Evolutionary conservation across 768 basidiomycete species (phyloP).

Genomic region (Collybia sp.): DNA sequence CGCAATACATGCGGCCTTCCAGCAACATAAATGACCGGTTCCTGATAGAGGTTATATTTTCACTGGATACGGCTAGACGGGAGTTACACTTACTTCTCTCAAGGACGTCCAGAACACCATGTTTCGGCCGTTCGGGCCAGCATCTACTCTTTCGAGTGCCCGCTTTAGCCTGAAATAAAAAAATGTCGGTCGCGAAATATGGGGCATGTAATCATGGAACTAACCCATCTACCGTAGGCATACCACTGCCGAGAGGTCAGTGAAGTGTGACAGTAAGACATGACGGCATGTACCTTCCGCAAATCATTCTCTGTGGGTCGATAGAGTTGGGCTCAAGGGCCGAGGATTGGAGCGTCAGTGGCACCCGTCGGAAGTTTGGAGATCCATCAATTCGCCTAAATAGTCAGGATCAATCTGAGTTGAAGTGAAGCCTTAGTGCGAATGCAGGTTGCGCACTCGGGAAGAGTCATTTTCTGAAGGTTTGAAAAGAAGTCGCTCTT

Average conservation of each 20-base stretch:
- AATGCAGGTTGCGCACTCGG: conserved; percentile 60
- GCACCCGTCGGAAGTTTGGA: conserved; percentile 86
- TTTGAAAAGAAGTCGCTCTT: conserved; percentile 95
- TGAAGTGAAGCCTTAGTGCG: not conserved
- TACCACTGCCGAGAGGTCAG: conserved; percentile 54
- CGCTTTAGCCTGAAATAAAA: conserved; percentile 55
- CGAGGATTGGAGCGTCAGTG: conserved; percentile 48
- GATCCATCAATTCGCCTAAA: conserved; percentile 84
- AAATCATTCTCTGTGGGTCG: conserved; percentile 54
- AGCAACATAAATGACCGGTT: conserved; percentile 88
- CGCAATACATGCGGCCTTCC: conserved; percentile 90
- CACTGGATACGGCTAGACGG: not conserved
- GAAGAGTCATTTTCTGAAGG: conserved; percentile 93
- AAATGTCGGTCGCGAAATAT: not conserved
- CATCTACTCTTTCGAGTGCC: conserved; percentile 76
- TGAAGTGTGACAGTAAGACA: conserved; percentile 1
- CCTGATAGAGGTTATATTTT: conserved; percentile 35
- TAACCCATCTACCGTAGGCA: conserved; percentile 91
- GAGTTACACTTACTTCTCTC: conserved; percentile 59
- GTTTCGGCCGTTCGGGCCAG: conserved; percentile 71
- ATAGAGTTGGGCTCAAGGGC: conserved; percentile 18
- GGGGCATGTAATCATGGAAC: conserved; percentile 4
- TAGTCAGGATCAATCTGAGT: not conserved
- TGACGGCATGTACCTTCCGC: conserved; percentile 59
- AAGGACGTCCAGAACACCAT: conserved; percentile 92